Base-by-base conservation (phyloP, 495 filamentous ascomycete genomes). In the Podospora bellae-mahoneyi region DNA sequence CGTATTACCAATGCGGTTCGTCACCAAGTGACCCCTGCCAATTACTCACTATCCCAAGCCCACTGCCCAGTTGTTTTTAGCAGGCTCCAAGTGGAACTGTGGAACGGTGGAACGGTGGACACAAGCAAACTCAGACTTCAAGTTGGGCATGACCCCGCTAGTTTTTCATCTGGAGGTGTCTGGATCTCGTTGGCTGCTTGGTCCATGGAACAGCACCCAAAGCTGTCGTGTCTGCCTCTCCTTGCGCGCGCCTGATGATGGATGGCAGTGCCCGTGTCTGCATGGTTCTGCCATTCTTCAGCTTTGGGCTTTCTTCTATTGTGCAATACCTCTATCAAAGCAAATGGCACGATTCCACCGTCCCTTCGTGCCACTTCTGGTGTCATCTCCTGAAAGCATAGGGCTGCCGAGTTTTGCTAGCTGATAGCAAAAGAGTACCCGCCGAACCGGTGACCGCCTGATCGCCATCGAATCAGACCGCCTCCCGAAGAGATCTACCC, bases 281-380 rank as follows among this genome's bases (percentile, higher is more conserved):
- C 39, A 48, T 48, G 39, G 3, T 48, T 16, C 13, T 48, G 39
- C 3, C 39, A 0, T 13, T 48, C 9, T 48, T 5, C 39, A 48
- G 39, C 13, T 48, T 48, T 32, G 30, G 30, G 30, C 30, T 32
- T 7, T 32, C 4, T 32, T 16, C 39, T 10, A 13, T 48, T 48
- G 15, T 16, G 39, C 39, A 48, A 48, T 48, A 18, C 39, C 39
- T 48, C 13, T 48, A 3, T 48, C 9, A 48, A 13, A 48, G 39
- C 9, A 48, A 16, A 48, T 48, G 39, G 15, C 6, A 48, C 39
- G 39, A 48, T 48, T 48, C 39, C 9, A 13, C 39, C 15, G 9
- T 16, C 15, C 9, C 53, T 66, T 69, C 58, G 53, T 26, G 67
- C 67, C 63, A 65, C 48, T 65, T 66, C 64, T 66, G 68, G 68